phyloP scores from a whole-genome alignment of 2,329 filamentous ascomycete genomes.

The Hypoxylon sp. region DNA sequence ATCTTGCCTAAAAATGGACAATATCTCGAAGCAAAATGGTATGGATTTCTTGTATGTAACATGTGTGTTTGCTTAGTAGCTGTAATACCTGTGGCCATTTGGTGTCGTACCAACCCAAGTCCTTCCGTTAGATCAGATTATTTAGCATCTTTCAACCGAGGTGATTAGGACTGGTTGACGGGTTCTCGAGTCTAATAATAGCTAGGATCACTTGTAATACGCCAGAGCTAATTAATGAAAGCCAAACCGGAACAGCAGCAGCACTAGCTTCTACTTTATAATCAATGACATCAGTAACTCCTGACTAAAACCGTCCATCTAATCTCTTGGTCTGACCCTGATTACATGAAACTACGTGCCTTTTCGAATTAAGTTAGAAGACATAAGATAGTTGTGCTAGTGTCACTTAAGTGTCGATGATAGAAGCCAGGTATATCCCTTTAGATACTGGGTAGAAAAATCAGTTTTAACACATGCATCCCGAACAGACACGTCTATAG shows the following conservation, averaged over 20 bases:
- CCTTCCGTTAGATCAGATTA: not conserved
- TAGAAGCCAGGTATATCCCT: not conserved
- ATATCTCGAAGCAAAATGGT: conserved; percentile 7
- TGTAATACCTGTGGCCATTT: not conserved
- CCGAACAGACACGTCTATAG: not conserved
- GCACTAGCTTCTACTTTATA: conserved; percentile 13
- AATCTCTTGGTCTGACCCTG: not conserved
- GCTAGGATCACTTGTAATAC: not conserved
- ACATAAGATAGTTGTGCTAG: not conserved
- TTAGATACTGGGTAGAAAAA: not conserved
- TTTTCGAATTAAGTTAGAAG: not conserved
- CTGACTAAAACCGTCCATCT: conserved; percentile 4
- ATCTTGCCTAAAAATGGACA: not conserved
- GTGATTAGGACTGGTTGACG: not conserved
- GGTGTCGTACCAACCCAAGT: not conserved
- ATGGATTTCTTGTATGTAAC: conserved; percentile 3
- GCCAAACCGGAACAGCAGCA: no score
- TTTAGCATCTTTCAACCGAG: not conserved
- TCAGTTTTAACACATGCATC: conserved; percentile 3
- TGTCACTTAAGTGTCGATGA: not conserved
- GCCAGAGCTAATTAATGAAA: no score
- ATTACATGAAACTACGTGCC: conserved; percentile 6
- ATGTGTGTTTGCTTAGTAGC: conserved; percentile 6
- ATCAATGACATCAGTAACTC: conserved; percentile 26
- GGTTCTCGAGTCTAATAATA: not conserved